Conservation (phyloP, 805 yeast species). For the Saccharomyces jurei region DNA sequence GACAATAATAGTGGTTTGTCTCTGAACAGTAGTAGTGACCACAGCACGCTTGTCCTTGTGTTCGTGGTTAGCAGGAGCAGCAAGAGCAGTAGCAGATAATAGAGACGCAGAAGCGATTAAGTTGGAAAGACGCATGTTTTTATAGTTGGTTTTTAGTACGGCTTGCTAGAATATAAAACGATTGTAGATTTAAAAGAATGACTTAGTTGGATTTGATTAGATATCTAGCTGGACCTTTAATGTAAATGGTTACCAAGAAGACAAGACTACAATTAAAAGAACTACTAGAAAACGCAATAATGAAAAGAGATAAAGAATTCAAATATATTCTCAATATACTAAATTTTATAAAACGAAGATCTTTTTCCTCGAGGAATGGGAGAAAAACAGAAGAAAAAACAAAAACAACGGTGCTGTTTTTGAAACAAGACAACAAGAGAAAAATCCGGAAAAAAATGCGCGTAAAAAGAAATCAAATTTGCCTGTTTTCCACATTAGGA, state of each 20-base stretch:
- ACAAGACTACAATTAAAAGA: background rate
- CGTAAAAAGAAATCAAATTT: background rate
- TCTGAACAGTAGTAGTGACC: slow-evolving; percentile 33
- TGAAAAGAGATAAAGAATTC: background rate
- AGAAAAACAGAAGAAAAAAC: background rate
- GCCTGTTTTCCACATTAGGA: background rate
- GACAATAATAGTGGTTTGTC: slow-evolving; percentile 1
- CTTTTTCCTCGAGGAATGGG: background rate
- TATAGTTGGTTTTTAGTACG: background rate
- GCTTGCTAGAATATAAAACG: background rate
- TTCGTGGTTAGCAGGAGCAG: slow-evolving; percentile 62
- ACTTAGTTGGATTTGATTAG: slow-evolving; percentile 3
- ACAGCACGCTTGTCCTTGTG: slow-evolving; percentile 41
- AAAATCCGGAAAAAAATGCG: background rate
- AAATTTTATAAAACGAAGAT: background rate
- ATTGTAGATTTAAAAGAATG: slow-evolving; percentile 5
- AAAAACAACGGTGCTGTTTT: background rate
- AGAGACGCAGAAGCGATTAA: slow-evolving; percentile 40
- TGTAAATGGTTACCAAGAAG: background rate
- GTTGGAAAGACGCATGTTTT: slow-evolving; percentile 43
- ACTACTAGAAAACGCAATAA: background rate
- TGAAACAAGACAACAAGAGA: background rate
- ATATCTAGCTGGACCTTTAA: background rate
- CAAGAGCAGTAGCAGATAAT: slow-evolving; percentile 36
- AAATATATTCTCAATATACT: background rate